phyloP scores from a whole-genome alignment of 2,329 filamentous ascomycete species.

The Aspergillus tubingensis region DNA sequence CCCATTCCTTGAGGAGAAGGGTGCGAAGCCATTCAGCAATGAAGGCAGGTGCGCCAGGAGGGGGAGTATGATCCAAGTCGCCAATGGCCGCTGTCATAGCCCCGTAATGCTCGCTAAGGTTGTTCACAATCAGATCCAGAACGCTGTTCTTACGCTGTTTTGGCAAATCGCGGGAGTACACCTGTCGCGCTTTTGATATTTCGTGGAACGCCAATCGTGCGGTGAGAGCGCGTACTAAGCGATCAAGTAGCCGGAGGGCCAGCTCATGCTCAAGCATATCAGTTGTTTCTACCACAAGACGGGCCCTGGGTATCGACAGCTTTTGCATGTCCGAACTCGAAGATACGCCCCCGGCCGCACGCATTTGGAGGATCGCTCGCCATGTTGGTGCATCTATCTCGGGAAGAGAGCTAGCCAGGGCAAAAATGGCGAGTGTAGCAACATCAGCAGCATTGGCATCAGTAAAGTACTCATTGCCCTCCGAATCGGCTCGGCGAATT shows the following conservation, averaged over 20 bases:
- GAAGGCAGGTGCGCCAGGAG: constrained; percentile 33
- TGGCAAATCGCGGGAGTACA: constrained; percentile 29
- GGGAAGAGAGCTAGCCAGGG: constrained; percentile 42
- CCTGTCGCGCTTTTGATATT: constrained; percentile 44
- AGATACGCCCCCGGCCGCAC: constrained; percentile 41
- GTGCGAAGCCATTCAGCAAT: constrained; percentile 56
- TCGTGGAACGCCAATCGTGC: constrained; percentile 53
- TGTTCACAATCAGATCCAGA: constrained; percentile 39
- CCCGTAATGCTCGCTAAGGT: constrained; percentile 34
- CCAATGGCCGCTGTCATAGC: constrained; percentile 14
- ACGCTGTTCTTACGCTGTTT: constrained; percentile 34
- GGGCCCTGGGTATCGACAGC: constrained; percentile 30
- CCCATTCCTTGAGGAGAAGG: constrained; percentile 77
- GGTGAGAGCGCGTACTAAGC: constrained; percentile 52
- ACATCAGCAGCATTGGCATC: constrained; percentile 44
- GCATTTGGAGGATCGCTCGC: constrained; percentile 46
- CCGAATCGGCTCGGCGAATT: constrained; percentile 30
- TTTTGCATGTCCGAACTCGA: constrained; percentile 42
- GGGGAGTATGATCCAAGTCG: constrained; percentile 14
- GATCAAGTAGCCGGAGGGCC: constrained; percentile 52
- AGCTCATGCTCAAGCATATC: constrained; percentile 55
- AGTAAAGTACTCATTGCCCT: constrained; percentile 36
- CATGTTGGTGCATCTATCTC: constrained; percentile 39
- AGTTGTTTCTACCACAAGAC: constrained; percentile 35
- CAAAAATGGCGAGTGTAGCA: constrained; percentile 40